Conservation (phyloP, 2,329 filamentous ascomycete genomes). For the Rhinocladiella similis region DNA sequence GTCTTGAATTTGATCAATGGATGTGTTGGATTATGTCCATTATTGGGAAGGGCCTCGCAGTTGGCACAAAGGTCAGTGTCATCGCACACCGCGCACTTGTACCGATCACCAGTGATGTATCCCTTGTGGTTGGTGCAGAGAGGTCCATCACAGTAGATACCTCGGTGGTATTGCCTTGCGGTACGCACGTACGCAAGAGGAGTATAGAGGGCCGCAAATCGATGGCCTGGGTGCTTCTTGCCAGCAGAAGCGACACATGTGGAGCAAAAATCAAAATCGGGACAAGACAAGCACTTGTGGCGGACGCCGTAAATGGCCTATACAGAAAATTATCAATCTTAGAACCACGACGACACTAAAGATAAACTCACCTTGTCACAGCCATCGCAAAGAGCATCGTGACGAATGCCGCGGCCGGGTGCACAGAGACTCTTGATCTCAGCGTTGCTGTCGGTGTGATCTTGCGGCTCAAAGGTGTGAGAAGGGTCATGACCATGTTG, state of each 20-base stretch:
- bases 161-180: slow-evolving; percentile 62
- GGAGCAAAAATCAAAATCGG: slow-evolving; percentile 94
- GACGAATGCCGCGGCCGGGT: slow-evolving; percentile 76
- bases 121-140: slow-evolving; percentile 66
- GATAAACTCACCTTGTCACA: slow-evolving; percentile 67
- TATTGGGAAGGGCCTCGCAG: slow-evolving; percentile 84
- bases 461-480: slow-evolving; percentile 71
- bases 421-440: slow-evolving; percentile 68
- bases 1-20: slow-evolving; percentile 97
- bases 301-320: slow-evolving; percentile 81
- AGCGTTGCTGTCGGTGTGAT: slow-evolving; percentile 63
- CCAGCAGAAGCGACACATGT: slow-evolving; percentile 68
- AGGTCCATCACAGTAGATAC: slow-evolving; percentile 93
- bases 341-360: not conserved
- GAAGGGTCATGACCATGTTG: slow-evolving; percentile 88
- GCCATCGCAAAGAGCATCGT: slow-evolving; percentile 90
- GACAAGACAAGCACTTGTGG: slow-evolving; percentile 95
- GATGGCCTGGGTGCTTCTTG: slow-evolving; percentile 75
- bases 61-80: slow-evolving; percentile 93
- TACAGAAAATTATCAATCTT: slow-evolving; percentile 4
- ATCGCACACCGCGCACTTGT: slow-evolving; percentile 96
- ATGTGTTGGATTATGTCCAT: slow-evolving; percentile 91
- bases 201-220: slow-evolving; percentile 86
- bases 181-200: slow-evolving; percentile 45
- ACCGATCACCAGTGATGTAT: slow-evolving; percentile 80